These are phyloP conservation scores for Exophiala mesophila DNA, from an alignment of 2,329 filamentous ascomycete species.

Conservation along the genomic window DNA sequence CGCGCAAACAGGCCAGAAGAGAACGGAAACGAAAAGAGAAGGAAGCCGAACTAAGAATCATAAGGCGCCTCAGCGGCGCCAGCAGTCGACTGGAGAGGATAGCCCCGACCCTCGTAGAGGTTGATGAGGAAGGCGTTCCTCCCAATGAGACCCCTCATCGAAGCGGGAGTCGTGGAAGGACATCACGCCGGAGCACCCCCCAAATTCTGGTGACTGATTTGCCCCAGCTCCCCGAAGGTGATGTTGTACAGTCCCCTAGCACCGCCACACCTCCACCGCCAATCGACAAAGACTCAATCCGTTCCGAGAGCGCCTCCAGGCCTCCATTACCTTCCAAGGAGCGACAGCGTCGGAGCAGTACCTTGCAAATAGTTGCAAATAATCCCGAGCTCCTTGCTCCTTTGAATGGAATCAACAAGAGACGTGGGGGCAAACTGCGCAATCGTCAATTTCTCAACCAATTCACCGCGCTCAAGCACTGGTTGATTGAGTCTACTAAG, in stretches of 20 bases:
- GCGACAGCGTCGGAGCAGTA: slow-evolving; percentile 73
- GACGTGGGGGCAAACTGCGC: slow-evolving; percentile 17
- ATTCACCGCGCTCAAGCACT: slow-evolving; percentile 63
- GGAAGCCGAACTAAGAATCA: slow-evolving; percentile 72
- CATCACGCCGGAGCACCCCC: slow-evolving; percentile 63
- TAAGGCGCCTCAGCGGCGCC: slow-evolving; percentile 79
- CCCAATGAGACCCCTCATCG: slow-evolving; percentile 39
- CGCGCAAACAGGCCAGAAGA: slow-evolving; percentile 72
- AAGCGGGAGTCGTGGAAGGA: slow-evolving; percentile 61
- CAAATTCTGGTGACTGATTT: slow-evolving; percentile 68
- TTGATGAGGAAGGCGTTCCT: slow-evolving; percentile 66
- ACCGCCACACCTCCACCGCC: slow-evolving; percentile 58
- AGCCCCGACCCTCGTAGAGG: slow-evolving; percentile 69
- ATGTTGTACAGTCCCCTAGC: slow-evolving; percentile 33
- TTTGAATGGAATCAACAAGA: slow-evolving; percentile 51
- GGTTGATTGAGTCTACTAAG: slow-evolving; percentile 65
- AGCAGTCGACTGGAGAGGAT: slow-evolving; percentile 81
- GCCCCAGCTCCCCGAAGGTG: slow-evolving; percentile 68
- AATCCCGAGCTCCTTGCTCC: slow-evolving; percentile 58
- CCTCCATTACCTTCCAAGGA: slow-evolving; percentile 86
- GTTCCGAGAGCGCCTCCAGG: slow-evolving; percentile 71
- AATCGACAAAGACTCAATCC: slow-evolving; percentile 71
- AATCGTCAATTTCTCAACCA: slow-evolving; percentile 50
- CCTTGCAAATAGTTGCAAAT: slow-evolving; percentile 74
- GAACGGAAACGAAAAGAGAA: slow-evolving; percentile 81